A percentile compares a stretch with the other conserved stretches of the same genome.
phyloP scores from a whole-genome alignment of 2,329 filamentous ascomycete genomes.

The Calonectria multiphialidica region DNA sequence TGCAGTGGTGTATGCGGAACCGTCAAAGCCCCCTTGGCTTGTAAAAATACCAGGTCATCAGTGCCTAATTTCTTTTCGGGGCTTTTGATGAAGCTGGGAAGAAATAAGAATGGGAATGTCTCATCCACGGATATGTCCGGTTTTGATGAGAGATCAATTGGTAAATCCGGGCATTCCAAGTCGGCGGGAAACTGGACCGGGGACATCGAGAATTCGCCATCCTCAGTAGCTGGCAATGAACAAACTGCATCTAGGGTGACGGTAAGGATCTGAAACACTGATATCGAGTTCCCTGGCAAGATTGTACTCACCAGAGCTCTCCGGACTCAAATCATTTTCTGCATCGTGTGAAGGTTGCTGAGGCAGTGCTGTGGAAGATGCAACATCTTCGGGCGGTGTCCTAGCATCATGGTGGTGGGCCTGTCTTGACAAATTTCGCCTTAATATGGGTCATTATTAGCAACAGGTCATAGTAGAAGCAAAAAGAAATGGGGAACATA shows the following conservation, averaged over 20 bases:
- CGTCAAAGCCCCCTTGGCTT: constrained; percentile 83
- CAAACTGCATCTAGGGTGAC: background rate
- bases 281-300: background rate
- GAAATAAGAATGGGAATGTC: background rate
- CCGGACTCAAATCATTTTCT: background rate
- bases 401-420: background rate
- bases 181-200: background rate
- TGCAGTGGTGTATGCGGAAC: constrained; percentile 78
- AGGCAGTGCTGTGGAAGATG: background rate
- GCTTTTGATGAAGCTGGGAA: constrained; percentile 80
- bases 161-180: background rate
- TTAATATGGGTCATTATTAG: background rate
- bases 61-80: constrained; percentile 79
- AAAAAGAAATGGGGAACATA: background rate
- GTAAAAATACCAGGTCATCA: constrained; percentile 85
- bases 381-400: background rate
- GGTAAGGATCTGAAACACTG: background rate
- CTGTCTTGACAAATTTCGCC: background rate
- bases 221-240: no score
- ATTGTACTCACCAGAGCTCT: background rate
- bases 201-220: background rate
- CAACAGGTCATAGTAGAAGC: background rate
- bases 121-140: background rate
- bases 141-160: background rate
- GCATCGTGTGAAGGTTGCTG: background rate